Evolutionary conservation across 2,329 filamentous ascomycete genomes (phyloP).

Genomic region (Bertia moriformis): DNA sequence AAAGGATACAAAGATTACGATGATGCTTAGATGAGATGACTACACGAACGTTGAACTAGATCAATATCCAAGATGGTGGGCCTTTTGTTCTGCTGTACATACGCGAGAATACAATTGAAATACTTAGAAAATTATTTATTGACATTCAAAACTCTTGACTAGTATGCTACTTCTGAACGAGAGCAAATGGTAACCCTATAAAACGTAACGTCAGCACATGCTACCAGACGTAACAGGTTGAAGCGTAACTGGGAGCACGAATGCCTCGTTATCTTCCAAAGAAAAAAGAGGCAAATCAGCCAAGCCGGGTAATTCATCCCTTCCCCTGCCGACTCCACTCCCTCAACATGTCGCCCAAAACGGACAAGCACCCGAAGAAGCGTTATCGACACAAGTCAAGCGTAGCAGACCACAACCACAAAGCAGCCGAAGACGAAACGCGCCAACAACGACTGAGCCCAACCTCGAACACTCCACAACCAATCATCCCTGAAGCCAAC

Average conservation of each 20-base stretch:
- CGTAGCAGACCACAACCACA: neutral
- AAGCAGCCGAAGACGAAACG: neutral
- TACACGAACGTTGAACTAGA: too few relatives aligned
- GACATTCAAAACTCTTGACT: too few relatives aligned
- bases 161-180: too few relatives aligned
- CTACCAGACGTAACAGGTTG: neutral
- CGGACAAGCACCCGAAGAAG: neutral
- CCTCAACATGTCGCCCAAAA: neutral
- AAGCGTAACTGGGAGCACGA: neutral
- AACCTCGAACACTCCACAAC: neutral
- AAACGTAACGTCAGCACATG: neutral
- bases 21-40: too few relatives aligned
- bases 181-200: too few relatives aligned
- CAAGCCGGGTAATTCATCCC: constrained; percentile 1
- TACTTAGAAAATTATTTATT: too few relatives aligned
- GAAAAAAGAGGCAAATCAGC: neutral
- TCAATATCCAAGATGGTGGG: too few relatives aligned
- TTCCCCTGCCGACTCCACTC: neutral
- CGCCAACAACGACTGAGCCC: neutral
- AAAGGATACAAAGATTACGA: too few relatives aligned
- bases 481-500: neutral
- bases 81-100: too few relatives aligned
- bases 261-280: too few relatives aligned
- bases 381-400: neutral
- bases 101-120: too few relatives aligned